phyloP scores from a whole-genome alignment of 2,329 filamentous ascomycete species.

The Colletotrichum chrysophilum region DNA sequence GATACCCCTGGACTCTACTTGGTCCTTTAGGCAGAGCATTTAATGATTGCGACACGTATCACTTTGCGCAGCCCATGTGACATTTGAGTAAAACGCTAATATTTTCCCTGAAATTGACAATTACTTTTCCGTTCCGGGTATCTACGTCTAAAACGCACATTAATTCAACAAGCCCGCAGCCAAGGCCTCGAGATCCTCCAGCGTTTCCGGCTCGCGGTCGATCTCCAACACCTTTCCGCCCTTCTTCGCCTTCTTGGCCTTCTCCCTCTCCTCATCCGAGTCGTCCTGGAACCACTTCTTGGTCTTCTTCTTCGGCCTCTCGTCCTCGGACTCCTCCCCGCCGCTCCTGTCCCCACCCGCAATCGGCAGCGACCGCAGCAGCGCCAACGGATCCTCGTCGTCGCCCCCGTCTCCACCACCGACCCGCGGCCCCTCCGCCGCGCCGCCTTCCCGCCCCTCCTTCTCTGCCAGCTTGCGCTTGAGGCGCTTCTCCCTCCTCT shows the following conservation, averaged over 20 bases:
- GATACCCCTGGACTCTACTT: slow-evolving; percentile 18
- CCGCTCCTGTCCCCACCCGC: slow-evolving; percentile 39
- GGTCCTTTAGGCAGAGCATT: not conserved
- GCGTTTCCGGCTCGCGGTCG: slow-evolving; percentile 74
- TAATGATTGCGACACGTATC: not conserved
- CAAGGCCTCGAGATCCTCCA: slow-evolving; percentile 80
- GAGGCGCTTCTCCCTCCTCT: slow-evolving; percentile 77
- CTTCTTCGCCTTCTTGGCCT: slow-evolving; percentile 47
- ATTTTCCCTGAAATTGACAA: not conserved
- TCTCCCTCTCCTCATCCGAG: slow-evolving; percentile 45
- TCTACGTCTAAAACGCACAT: slow-evolving; percentile 26
- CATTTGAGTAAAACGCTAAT: not conserved
- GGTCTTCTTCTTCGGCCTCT: slow-evolving; percentile 59
- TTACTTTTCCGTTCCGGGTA: slow-evolving; percentile 27
- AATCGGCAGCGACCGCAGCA: slow-evolving; percentile 63
- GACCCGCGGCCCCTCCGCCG: slow-evolving; percentile 12
- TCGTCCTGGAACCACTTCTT: slow-evolving; percentile 84
- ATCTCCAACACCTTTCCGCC: slow-evolving; percentile 64
- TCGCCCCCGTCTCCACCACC: slow-evolving; percentile 41
- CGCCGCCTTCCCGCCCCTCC: slow-evolving; percentile 49
- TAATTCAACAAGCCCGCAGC: slow-evolving; percentile 69
- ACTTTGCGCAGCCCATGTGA: not conserved
- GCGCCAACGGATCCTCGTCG: slow-evolving; percentile 58
- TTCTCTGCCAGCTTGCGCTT: slow-evolving; percentile 73
- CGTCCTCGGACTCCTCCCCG: slow-evolving; percentile 32